Percentiles rank a stretch among this genome's conserved stretches.
These are phyloP conservation scores for Penicillium goetzii DNA, from an alignment of 495 filamentous ascomycete genomes.

Conservation along the genomic window DNA sequence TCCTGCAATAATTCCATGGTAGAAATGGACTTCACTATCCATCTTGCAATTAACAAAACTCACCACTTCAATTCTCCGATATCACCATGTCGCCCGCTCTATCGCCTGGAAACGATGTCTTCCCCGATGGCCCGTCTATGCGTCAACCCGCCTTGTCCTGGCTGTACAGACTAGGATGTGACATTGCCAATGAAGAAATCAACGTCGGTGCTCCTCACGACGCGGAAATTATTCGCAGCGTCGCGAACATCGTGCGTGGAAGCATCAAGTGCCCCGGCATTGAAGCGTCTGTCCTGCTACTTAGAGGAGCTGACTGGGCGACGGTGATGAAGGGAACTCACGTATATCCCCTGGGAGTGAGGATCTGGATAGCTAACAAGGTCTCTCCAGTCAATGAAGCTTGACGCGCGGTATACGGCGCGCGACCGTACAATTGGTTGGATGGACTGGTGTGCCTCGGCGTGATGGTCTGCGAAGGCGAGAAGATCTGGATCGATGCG, in stretches of 20 bases:
- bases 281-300: conserved; percentile 29
- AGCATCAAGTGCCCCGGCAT: conserved; percentile 36
- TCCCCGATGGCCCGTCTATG: conserved; percentile 34
- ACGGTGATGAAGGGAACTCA: conserved; percentile 39
- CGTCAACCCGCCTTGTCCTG: conserved; percentile 32
- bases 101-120: conserved; percentile 34
- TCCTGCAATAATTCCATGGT: background rate
- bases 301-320: conserved; percentile 39
- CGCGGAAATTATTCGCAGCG: conserved; percentile 31
- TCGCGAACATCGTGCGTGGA: conserved; percentile 35
- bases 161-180: conserved; percentile 35
- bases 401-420: conserved; percentile 39
- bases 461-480: conserved; percentile 37
- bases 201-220: conserved; percentile 33
- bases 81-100: conserved; percentile 17
- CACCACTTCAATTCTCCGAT: background rate
- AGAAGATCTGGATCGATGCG: conserved; percentile 41
- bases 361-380: background rate
- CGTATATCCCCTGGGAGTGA: conserved; percentile 8
- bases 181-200: conserved; percentile 32
- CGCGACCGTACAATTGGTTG: conserved; percentile 40
- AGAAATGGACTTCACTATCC: background rate
- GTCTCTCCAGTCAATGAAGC: conserved; percentile 35
- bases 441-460: conserved; percentile 40
- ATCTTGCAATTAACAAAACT: background rate